phyloP scores from a whole-genome alignment of 1,284 basidiomycete genomes.

The Malassezia dermatis region DNA sequence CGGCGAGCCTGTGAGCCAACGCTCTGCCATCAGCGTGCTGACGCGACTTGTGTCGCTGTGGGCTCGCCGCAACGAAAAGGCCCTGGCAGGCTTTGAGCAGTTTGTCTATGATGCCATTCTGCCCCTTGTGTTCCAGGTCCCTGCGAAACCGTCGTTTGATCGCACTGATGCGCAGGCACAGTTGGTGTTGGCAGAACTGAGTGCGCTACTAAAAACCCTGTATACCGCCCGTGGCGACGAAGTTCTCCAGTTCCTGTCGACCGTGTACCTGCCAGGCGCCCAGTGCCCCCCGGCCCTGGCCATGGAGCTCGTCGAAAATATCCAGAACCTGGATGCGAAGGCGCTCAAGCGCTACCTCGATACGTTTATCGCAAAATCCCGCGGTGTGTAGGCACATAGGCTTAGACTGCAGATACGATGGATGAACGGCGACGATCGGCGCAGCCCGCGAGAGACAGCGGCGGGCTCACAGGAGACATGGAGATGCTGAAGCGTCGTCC shows the following conservation, averaged over 20 bases:
- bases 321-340: constrained; percentile 56
- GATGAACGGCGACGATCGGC: neutral
- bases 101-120: constrained; percentile 84
- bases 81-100: constrained; percentile 76
- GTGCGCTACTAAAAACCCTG: constrained; percentile 64
- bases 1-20: constrained; percentile 55
- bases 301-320: constrained; percentile 56
- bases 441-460: neutral
- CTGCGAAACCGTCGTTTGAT: constrained; percentile 70
- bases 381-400: constrained; percentile 17
- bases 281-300: constrained; percentile 71
- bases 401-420: neutral
- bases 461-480: neutral
- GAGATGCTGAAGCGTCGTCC: neutral
- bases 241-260: constrained; percentile 68
- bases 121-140: constrained; percentile 70
- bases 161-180: constrained; percentile 66
- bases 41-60: constrained; percentile 62
- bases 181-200: constrained; percentile 23
- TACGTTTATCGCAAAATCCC: constrained; percentile 24
- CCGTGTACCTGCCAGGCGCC: constrained; percentile 74
- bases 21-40: constrained; percentile 71
- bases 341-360: constrained; percentile 55
- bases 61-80: constrained; percentile 52
- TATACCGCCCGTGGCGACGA: constrained; percentile 70